phyloP scores from a whole-genome alignment of 371 early-diverging fungal species.

The Phascolomyces articulosus region DNA sequence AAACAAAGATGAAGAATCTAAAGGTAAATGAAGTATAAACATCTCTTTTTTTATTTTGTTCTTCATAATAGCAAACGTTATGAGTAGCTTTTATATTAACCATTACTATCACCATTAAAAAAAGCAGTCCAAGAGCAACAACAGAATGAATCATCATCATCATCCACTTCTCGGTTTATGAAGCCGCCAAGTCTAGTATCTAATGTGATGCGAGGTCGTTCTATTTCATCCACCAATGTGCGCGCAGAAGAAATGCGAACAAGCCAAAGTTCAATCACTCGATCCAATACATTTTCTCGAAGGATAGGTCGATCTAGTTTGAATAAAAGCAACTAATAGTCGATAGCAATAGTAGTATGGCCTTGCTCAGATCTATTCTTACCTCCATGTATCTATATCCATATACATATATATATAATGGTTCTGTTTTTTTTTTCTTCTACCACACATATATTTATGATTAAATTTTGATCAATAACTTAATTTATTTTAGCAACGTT shows the following conservation, averaged over 20 bases:
- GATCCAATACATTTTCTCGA: constrained; percentile 5
- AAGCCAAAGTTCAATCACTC: not conserved
- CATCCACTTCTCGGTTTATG: not conserved
- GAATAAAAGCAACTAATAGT: not conserved
- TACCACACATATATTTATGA: too few relatives aligned
- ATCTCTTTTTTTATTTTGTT: too few relatives aligned
- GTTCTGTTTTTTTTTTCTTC: too few relatives aligned
- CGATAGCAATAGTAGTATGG: not conserved
- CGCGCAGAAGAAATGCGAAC: not conserved
- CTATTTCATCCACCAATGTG: not conserved
- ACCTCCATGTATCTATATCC: too few relatives aligned
- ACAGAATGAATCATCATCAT: not conserved
- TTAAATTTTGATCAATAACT: too few relatives aligned
- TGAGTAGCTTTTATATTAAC: not conserved
- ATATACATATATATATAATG: too few relatives aligned
- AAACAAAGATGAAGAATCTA: not conserved
- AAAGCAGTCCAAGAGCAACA: not conserved
- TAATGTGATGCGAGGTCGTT: not conserved
- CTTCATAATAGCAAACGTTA: too few relatives aligned
- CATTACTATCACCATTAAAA: not conserved
- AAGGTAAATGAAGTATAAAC: not conserved
- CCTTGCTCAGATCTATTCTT: too few relatives aligned
- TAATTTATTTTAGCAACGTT: too few relatives aligned
- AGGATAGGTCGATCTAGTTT: constrained; percentile 3
- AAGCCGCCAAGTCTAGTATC: not conserved